Evolutionary conservation across 2,329 filamentous ascomycete genomes (phyloP), one percentile per base, ranked within the genome.

Genomic region (Biscogniauxia sp.): DNA sequence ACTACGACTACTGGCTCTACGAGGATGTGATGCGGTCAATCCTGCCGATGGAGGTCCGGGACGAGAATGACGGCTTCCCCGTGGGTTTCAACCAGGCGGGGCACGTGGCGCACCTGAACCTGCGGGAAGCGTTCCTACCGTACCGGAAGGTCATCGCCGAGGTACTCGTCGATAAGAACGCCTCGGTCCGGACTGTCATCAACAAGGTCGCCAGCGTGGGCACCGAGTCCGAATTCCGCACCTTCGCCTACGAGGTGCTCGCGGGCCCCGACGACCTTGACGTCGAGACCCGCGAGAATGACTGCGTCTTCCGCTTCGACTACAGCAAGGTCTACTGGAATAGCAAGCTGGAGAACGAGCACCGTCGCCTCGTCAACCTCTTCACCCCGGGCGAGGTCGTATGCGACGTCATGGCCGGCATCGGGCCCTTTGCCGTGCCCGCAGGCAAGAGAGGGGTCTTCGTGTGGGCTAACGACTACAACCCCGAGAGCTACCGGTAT

Each of bases 281-380:
- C 57, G 95, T 99, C 58, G 86, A 91, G 64, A 84, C 95, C 56
- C 86, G 85, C 65, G 93, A 97, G 77, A 89, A 91, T 69, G 85
- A 87, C 62, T 98, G 95, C 78, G 80, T 83, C n/a, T 99, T 97
- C 79, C 82, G 83, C 59, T 98, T 99, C 75, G 91, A 99, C 79
- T 99, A 96, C 75, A 86, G 90, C 64, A 96, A 96, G 69, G 95
- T 99, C 3, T 99, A 99, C 81, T 99, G 94, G 94, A 99, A 99
- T 77, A 93, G 88, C 70, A 88, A 94, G 67, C 85, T 99, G 15
- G 89, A 96, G 70, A 91, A 88, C 0, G 95, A 99, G 76, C 95
- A 99, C 76, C 87, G 89, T 65, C 84, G 95, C 2, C 80, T 98
- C 17, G 86, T 94, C 61, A 79, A 83, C 56, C 78, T 88, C 58